Conservation (phyloP, 2,329 filamentous ascomycete genomes). For the Apiospora hydei region DNA sequence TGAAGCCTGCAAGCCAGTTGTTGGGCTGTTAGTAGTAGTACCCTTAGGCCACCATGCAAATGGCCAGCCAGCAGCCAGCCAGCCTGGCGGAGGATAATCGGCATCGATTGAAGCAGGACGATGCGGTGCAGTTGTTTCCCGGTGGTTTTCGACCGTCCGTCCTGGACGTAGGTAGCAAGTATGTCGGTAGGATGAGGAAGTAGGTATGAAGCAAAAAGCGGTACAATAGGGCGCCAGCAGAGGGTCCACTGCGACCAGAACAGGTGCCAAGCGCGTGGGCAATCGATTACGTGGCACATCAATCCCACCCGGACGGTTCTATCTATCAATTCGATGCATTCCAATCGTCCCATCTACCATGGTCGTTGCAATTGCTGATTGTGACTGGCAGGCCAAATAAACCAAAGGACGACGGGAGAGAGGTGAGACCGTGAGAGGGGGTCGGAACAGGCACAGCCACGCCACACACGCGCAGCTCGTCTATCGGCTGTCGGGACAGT, state of each 20-base stretch:
- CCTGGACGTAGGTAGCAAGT: not conserved
- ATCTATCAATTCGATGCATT: not conserved
- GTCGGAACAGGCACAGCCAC: slow-evolving; percentile 1
- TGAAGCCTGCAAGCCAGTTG: not conserved
- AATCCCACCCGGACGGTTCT: not conserved
- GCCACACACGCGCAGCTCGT: slow-evolving; percentile 15
- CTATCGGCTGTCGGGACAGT: slow-evolving; percentile 4
- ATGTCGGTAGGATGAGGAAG: too few species aligned
- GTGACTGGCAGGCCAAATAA: not conserved
- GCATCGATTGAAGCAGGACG: not conserved
- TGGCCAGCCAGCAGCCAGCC: too few species aligned
- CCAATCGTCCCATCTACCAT: too few species aligned
- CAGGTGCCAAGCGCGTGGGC: not conserved
- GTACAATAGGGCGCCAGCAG: not conserved
- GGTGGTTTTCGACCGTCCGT: not conserved
- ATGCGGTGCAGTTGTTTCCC: not conserved
- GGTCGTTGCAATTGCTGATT: too few species aligned
- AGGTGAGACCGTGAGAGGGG: not conserved
- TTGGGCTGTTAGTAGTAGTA: not conserved
- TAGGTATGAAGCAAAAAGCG: too few species aligned
- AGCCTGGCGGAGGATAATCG: not conserved
- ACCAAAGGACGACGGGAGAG: not conserved
- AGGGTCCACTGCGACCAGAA: not conserved
- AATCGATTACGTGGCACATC: not conserved
- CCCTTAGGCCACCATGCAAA: not conserved